Evolutionary conservation across 176 grass and related monocot species (phyloP).

Genomic region (bread wheat (Triticum aestivum)): IWGSC_CS_RefSeq_v2.1 NC_057809.1:603181925-603182424

Average conservation of each 20-base stretch:
- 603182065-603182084: no score
- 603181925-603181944: no score
- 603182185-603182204: not conserved
- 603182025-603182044: not conserved
- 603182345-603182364: conserved; percentile 43
- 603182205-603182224: not conserved
- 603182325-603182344: conserved; percentile 31
- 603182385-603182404: not conserved
- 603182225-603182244: not conserved
- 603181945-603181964: not conserved
- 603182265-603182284: conserved; percentile 28
- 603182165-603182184: not conserved
- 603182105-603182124: not conserved
- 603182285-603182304: conserved; percentile 1
- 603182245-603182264: conserved; percentile 28
- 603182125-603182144: not conserved
- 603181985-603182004: not conserved
- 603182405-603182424: conserved; percentile 41
- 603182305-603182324: conserved; percentile 21
- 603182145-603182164: conserved; percentile 4
- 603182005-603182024: not conserved
- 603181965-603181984: not conserved
- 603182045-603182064: not conserved
- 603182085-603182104: not conserved
- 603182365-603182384: conserved; percentile 26